Evolutionary conservation across 768 basidiomycete species (phyloP), one percentile per base, ranked within the genome.

Genomic region (Suillus cothurnatus): DNA sequence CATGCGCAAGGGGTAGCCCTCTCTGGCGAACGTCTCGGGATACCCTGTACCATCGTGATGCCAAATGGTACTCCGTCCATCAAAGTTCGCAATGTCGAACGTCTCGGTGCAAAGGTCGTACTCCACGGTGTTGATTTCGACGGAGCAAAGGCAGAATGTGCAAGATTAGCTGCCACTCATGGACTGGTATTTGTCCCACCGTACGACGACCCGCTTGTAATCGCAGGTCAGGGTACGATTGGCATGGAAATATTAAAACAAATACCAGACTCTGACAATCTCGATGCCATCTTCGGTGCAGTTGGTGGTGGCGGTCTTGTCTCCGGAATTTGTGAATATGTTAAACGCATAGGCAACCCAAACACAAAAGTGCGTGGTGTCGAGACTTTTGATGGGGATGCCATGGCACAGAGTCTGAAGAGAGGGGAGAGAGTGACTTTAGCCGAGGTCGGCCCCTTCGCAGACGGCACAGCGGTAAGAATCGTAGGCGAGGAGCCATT

Each of bases 31-130:
- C 87, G 89, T 64, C 86, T 99, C 34, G 86, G 85, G 39, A 92
- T 99, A 66, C 95, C 97, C 4, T 97, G 95, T 68, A 98, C 95
- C n/a, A 99, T 99, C 72, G 94, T 99, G 67, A 99, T 99, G 97
- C 97, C 97, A 1, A 81, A 90, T 49, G 93, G 88, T 17, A 99
- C 97, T 3, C 97, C 97, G 1, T 85, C 91, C 47, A 99, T 99
- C 85, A 99, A 99, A 81, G 93, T 96, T 73, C 84, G 88, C 65
- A 98, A 97, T 71, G 97, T 97, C 32, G 88, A 92, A n/a, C 90
- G 97, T 26, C 82, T 99, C 32, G 96, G 95, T 61, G 94, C 96
- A 41, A 96, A 97, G 71, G 95, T 98, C 68, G 88, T 99, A 61
- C 84, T 98, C 6, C 89, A 95, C 74, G 97, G 97, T 14, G 74